Evolutionary conservation across 1,139 yeast species (phyloP).

Genomic region (Yamadazyma kanchanaburiensis): DNA sequence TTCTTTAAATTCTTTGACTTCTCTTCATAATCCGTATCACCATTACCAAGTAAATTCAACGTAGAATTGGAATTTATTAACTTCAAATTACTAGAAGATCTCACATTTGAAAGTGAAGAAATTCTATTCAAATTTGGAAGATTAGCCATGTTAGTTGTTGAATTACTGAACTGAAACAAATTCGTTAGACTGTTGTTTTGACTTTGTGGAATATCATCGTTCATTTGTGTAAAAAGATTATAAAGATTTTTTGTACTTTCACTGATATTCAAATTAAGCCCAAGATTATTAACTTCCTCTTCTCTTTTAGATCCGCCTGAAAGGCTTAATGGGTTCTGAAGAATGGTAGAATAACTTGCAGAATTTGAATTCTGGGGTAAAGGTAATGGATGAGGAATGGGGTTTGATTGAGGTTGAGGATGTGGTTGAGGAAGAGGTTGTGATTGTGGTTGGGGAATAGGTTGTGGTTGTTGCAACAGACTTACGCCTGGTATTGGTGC

Average conservation of each 20-base stretch:
- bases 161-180: conserved; percentile 21
- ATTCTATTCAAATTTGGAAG: conserved; percentile 10
- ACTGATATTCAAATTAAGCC: conserved; percentile 15
- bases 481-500: too few relatives aligned
- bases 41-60: conserved; percentile 10
- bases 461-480: conserved; percentile 2
- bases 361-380: conserved; percentile 17
- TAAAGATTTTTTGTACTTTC: conserved; percentile 26
- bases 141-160: conserved; percentile 5
- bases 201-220: conserved; percentile 20
- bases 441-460: neutral
- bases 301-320: too few relatives aligned
- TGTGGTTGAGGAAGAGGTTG: conserved; percentile 1
- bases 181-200: conserved; percentile 25
- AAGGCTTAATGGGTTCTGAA: conserved; percentile 12
- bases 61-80: conserved; percentile 13
- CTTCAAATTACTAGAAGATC: conserved; percentile 11
- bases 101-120: conserved; percentile 13
- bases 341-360: conserved; percentile 15
- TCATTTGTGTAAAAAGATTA: conserved; percentile 28
- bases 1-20: conserved; percentile 8
- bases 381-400: too few relatives aligned
- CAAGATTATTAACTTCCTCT: too few relatives aligned
- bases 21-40: conserved; percentile 7
- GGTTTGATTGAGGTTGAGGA: conserved; percentile 1